Conservation (phyloP, 257 asterid species). For the Rauvolfia tetraphylla region DNA sequence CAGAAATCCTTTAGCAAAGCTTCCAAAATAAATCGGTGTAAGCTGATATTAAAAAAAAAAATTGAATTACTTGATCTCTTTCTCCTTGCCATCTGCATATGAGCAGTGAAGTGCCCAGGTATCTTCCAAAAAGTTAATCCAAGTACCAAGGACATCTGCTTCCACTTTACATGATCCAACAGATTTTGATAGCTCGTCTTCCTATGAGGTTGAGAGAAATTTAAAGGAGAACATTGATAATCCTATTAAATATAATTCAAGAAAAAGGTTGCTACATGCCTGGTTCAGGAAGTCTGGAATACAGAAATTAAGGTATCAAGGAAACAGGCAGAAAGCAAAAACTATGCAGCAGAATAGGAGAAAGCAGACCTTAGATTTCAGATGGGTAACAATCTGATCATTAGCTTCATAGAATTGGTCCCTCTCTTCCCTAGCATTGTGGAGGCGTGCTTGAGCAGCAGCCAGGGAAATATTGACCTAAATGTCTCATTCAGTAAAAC, state of each 20-base stretch:
- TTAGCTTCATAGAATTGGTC: conserved; percentile 97
- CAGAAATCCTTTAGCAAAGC: conserved; percentile 22
- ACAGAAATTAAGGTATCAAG: neutral
- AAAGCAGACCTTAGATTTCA: conserved; percentile 70
- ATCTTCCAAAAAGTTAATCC: conserved; percentile 93
- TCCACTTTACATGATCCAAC: conserved; percentile 67
- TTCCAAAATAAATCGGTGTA: neutral
- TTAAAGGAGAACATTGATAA: conserved; percentile 3
- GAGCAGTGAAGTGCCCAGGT: conserved; percentile 88
- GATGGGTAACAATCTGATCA: conserved; percentile 86
- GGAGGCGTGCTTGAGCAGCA: conserved; percentile 82
- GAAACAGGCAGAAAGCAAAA: conserved; percentile 15
- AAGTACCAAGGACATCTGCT: conserved; percentile 64
- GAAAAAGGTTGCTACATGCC: conserved; percentile 8
- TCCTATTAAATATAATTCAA: neutral
- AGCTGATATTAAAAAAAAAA: conserved; percentile 10
- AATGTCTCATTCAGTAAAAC: conserved; percentile 1
- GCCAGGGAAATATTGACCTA: conserved; percentile 86
- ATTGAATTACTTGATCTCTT: conserved; percentile 55
- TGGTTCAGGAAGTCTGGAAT: neutral
- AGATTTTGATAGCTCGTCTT: conserved; percentile 72
- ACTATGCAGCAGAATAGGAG: neutral
- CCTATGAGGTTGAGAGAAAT: conserved; percentile 42
- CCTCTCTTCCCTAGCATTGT: conserved; percentile 79
- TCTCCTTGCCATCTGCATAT: conserved; percentile 61